Evolutionary conservation across 129 eudicot species (phyloP), one percentile per base, ranked within the genome.

Genomic region (Tagetes erecta): DNA sequence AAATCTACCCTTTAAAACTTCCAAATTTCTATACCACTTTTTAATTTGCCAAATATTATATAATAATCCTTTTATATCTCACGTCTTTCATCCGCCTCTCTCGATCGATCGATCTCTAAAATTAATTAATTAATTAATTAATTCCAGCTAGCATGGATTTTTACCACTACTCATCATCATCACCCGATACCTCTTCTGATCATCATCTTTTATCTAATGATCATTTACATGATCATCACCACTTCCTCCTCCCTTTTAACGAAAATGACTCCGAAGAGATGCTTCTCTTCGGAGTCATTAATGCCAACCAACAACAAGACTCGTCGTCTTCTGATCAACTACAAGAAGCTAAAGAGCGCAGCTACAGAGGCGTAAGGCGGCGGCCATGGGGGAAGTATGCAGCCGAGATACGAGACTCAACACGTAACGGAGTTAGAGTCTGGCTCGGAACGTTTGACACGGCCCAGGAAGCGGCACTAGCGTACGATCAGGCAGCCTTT

Each of bases 381-480:
- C 82, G 85, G 14, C 85, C 85, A 20, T 82, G 82, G 85, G 85
- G 85, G 35, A 82, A 77, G 71, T 82, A 30, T 31, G 85, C 85
- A 0, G 82, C 82, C 1, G 85, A 77, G 80, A 82, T 82, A 77
- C 81, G 85, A 11, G 82, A 82, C 67, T 77, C 85, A 4, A 82
- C 85, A 0, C 78, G 82, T 31, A 82, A 82, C 44, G 83, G 86
- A 0, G 86, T 78, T 68, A 68, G 86, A 37, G 86, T 82, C 7
- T 82, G 86, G 86, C 7, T 82, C 11, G 86, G 83, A 31, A 82
- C 86, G 30, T 82, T 82, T 52, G 86, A 82, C 72, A 77, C 82
- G 0, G 82, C 85, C 0, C 73, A 82, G 34, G 85, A 77, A 34
- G 85, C 85, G n/a, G 86, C 86, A 8, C 44, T 82, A 5, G 86